These are phyloP conservation scores for Sporobolus alterniflorus DNA, from an alignment of 202 grass and related monocot genomes.

Conservation along the genomic window DNA sequence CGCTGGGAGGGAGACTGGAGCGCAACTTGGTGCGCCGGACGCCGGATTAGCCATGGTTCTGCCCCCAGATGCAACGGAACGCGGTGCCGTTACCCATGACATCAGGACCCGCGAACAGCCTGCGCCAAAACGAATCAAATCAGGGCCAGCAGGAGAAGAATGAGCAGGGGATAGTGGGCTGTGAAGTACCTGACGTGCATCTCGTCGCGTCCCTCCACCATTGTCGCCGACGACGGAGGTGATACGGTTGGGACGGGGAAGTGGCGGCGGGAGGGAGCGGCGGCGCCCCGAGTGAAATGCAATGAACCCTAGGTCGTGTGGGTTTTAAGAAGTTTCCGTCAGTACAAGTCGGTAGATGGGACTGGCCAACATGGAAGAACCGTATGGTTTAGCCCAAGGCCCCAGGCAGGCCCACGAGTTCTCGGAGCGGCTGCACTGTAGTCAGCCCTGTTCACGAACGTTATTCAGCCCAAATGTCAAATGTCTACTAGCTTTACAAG, in stretches of 20 bases:
- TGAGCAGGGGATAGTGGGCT: neutral
- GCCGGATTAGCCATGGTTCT: slow-evolving; percentile 70
- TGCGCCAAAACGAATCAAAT: neutral
- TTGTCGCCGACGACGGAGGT: neutral
- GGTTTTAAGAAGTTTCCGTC: neutral
- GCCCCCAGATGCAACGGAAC: slow-evolving; percentile 64
- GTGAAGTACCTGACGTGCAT: neutral
- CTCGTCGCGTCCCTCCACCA: neutral
- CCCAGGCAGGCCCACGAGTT: neutral
- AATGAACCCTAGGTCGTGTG: neutral
- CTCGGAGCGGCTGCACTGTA: neutral
- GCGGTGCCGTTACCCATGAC: slow-evolving; percentile 46
- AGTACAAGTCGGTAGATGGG: neutral
- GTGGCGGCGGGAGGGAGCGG: neutral
- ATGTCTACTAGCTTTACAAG: neutral
- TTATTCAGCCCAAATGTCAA: neutral
- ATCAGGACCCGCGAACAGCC: slow-evolving; percentile 60
- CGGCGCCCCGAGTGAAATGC: neutral
- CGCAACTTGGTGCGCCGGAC: slow-evolving; percentile 73
- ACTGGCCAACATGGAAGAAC: neutral
- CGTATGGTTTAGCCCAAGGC: neutral
- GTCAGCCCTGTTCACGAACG: no score
- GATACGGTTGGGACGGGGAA: neutral
- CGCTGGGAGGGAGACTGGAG: slow-evolving; percentile 58
- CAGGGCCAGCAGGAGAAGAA: neutral